Conservation (phyloP, 805 yeast genomes). For the Candida incommunis region DNA sequence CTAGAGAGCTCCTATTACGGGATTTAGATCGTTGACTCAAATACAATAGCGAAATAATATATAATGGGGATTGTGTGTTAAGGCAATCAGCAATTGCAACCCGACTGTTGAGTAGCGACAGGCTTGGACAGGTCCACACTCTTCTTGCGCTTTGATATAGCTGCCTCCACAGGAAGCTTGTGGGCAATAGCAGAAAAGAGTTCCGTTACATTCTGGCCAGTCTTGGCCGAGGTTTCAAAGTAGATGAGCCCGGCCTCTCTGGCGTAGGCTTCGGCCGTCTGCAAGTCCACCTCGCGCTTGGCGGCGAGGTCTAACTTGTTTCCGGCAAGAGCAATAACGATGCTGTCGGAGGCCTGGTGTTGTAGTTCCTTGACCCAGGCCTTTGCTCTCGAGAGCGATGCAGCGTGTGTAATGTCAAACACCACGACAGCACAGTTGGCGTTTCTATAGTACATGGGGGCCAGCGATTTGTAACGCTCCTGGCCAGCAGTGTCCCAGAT, state of each 20-base stretch:
- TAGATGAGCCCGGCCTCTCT: constrained; percentile 36
- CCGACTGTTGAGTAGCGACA: constrained; percentile 10
- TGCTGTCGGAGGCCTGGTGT: constrained; percentile 59
- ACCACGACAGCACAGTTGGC: constrained; percentile 79
- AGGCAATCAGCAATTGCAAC: constrained; percentile 23
- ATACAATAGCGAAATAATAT: too few species aligned
- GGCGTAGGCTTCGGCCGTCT: constrained; percentile 35
- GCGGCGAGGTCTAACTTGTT: constrained; percentile 57
- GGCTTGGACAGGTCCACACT: constrained; percentile 21
- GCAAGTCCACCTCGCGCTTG: constrained; percentile 29
- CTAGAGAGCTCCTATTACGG: too few species aligned
- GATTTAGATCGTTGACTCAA: too few species aligned
- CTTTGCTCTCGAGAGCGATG: constrained; percentile 66
- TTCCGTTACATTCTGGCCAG: constrained; percentile 44
- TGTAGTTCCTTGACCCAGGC: constrained; percentile 88
- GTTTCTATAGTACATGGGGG: constrained; percentile 74
- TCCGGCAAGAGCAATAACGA: constrained; percentile 78
- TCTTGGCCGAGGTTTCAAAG: constrained; percentile 56
- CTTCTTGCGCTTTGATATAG: constrained; percentile 15
- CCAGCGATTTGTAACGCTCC: constrained; percentile 67
- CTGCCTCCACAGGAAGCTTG: constrained; percentile 31
- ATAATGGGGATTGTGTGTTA: not conserved
- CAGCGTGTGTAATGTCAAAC: constrained; percentile 56
- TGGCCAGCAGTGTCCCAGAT: constrained; percentile 95
- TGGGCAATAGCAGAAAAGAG: constrained; percentile 33